Conservation (phyloP, 208 protist genomes). For the Trichomonas vaginalis region DNA sequence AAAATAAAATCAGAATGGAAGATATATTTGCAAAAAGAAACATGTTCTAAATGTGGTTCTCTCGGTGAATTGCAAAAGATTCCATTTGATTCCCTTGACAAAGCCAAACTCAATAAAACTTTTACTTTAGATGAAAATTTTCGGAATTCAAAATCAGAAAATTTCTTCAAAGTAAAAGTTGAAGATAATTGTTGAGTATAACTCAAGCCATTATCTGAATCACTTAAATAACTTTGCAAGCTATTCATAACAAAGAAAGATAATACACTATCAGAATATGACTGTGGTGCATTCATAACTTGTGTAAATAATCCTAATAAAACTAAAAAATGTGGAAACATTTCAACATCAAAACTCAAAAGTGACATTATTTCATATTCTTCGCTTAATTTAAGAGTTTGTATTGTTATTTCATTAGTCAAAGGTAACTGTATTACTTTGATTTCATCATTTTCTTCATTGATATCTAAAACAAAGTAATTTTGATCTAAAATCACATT, state of each 20-base stretch:
- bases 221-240: background rate
- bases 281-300: background rate
- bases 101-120: background rate
- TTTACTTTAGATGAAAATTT: background rate
- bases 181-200: background rate
- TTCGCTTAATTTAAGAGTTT: background rate
- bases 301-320: too few relatives aligned
- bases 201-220: background rate
- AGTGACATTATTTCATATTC: background rate
- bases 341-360: background rate
- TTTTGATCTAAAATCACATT: background rate
- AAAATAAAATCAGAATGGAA: background rate
- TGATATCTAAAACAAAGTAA: background rate
- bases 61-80: background rate
- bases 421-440: background rate
- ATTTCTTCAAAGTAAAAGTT: background rate
- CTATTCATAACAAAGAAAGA: background rate
- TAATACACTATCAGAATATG: background rate
- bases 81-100: background rate
- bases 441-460: background rate
- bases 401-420: background rate
- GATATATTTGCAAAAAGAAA: background rate
- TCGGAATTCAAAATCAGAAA: background rate
- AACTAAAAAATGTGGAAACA: background rate
- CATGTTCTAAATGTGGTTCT: background rate